A percentile compares a stretch with the other conserved stretches of the same genome.
phyloP scores from a whole-genome alignment of 2,329 filamentous ascomycete genomes.

The Verticillium alfalfae region DNA sequence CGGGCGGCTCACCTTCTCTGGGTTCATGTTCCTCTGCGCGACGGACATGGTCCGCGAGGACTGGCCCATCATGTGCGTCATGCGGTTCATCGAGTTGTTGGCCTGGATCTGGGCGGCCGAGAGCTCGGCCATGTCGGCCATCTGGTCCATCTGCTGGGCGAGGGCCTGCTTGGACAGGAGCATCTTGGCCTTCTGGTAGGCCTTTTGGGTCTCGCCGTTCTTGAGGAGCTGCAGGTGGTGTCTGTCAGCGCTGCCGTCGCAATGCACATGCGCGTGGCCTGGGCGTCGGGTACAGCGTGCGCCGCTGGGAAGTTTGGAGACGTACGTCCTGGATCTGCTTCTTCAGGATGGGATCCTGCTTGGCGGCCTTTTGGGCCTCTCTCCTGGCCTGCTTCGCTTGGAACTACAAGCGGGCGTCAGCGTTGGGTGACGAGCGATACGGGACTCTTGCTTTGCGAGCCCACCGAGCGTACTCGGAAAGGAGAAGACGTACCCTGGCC shows the following conservation, averaged over 20 bases:
- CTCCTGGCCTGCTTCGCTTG: slow-evolving; percentile 58
- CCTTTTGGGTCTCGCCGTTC: slow-evolving; percentile 58
- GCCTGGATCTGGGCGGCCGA: slow-evolving; percentile 57
- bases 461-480: too few species aligned
- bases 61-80: slow-evolving; percentile 59
- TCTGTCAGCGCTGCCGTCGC: background rate
- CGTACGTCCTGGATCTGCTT: slow-evolving; percentile 55
- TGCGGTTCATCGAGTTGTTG: slow-evolving; percentile 60
- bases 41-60: slow-evolving; percentile 53
- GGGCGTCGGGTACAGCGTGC: background rate
- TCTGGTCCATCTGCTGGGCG: slow-evolving; percentile 58
- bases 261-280: background rate
- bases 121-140: slow-evolving; percentile 59
- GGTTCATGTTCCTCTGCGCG: slow-evolving; percentile 53
- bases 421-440: background rate
- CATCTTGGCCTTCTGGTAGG: slow-evolving; percentile 59
- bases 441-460: background rate
- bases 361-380: slow-evolving; percentile 54
- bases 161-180: slow-evolving; percentile 57
- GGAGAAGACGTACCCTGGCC: slow-evolving; percentile 37
- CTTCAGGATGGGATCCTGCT: slow-evolving; percentile 55
- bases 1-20: slow-evolving; percentile 41
- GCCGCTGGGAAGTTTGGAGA: background rate
- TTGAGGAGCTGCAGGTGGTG: slow-evolving; percentile 39
- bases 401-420: slow-evolving; percentile 30